These are phyloP conservation scores for Auriscalpium microsporum DNA, from an alignment of 768 basidiomycete genomes.

Conservation along the genomic window DNA sequence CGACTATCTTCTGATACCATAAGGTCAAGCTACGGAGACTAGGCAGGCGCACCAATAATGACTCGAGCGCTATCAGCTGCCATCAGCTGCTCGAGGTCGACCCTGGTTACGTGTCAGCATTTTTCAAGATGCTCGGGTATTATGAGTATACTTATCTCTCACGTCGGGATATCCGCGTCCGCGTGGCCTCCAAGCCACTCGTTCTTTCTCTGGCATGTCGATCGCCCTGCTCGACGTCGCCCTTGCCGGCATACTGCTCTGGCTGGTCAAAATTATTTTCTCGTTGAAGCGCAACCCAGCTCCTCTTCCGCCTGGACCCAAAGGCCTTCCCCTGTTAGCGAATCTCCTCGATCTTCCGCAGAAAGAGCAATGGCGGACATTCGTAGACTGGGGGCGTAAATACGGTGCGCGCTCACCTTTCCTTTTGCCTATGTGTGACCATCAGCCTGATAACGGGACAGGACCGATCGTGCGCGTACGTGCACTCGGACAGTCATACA, in stretches of 20 bases:
- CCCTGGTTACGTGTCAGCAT: too few relatives aligned
- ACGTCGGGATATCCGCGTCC: too few relatives aligned
- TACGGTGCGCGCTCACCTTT: neutral
- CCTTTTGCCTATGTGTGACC: neutral
- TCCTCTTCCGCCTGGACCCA: neutral
- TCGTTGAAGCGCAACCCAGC: neutral
- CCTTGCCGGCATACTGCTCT: neutral
- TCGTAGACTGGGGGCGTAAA: neutral
- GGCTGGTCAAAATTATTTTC: neutral
- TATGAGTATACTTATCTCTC: too few relatives aligned
- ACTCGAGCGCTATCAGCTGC: too few relatives aligned
- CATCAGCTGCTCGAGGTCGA: too few relatives aligned
- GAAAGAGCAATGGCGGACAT: neutral
- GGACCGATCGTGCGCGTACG: slow-evolving; percentile 9
- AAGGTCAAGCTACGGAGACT: too few relatives aligned
- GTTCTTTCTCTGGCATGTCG: neutral
- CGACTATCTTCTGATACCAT: too few relatives aligned
- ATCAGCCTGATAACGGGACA: neutral
- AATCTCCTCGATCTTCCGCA: neutral
- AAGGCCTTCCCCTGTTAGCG: neutral
- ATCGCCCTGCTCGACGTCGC: neutral
- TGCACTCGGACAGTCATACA: slow-evolving; percentile 31
- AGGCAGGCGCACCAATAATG: too few relatives aligned
- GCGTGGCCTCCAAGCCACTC: too few relatives aligned
- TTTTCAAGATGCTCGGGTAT: too few relatives aligned